These are phyloP conservation scores for Termitomyces sp. DNA, from an alignment of 768 basidiomycete genomes.

Conservation along the genomic window DNA sequence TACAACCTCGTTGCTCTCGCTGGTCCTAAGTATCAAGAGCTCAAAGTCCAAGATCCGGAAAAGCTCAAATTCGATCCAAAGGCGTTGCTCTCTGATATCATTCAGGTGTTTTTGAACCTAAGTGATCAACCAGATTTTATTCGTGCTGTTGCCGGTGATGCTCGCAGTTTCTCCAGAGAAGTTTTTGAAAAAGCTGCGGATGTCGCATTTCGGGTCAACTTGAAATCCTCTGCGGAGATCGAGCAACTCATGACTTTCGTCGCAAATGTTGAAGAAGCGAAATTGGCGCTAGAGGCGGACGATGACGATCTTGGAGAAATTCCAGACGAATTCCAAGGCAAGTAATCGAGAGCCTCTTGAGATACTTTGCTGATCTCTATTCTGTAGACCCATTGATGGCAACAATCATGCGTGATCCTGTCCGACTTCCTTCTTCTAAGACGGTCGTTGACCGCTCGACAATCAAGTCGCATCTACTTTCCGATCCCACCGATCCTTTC, in stretches of 20 bases:
- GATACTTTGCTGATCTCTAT: neutral
- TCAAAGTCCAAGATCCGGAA: slow-evolving; percentile 81
- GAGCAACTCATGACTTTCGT: slow-evolving; percentile 68
- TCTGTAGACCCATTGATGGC: slow-evolving; percentile 81
- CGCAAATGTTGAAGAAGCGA: slow-evolving; percentile 79
- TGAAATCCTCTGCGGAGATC: slow-evolving; percentile 81
- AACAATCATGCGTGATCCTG: slow-evolving; percentile 94
- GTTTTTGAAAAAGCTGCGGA: slow-evolving; percentile 78
- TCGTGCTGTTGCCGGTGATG: slow-evolving; percentile 88
- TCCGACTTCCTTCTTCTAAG: slow-evolving; percentile 80
- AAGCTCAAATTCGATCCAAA: slow-evolving; percentile 89
- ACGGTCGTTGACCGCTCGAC: slow-evolving; percentile 82
- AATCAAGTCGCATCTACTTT: slow-evolving; percentile 92
- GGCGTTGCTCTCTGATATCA: slow-evolving; percentile 76
- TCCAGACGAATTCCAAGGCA: slow-evolving; percentile 94
- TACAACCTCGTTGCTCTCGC: slow-evolving; percentile 89
- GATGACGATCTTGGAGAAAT: slow-evolving; percentile 84
- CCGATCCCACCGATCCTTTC: slow-evolving; percentile 92
- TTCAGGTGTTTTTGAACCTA: slow-evolving; percentile 89
- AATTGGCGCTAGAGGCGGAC: slow-evolving; percentile 78
- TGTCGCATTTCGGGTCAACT: slow-evolving; percentile 53
- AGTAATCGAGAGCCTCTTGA: slow-evolving; percentile 17
- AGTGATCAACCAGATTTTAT: slow-evolving; percentile 78
- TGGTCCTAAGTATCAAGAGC: slow-evolving; percentile 84
- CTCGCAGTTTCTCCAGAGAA: slow-evolving; percentile 82